Evolutionary conservation across 305 asterid genomes (phyloP).

Genomic region (Nicotiana rustica): DNA sequence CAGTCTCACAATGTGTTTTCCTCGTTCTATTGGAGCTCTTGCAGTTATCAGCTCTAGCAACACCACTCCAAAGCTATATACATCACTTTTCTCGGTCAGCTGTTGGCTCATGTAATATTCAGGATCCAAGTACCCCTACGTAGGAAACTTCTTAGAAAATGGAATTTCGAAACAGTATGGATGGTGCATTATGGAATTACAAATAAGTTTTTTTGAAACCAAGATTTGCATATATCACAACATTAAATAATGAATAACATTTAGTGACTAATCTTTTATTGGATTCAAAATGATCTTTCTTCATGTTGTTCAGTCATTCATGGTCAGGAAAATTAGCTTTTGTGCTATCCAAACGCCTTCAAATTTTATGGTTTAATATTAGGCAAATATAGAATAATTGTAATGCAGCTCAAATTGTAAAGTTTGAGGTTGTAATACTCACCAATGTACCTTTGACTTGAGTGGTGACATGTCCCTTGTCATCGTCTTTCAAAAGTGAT

Average conservation of each 20-base stretch:
- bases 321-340: slow-evolving; percentile 12
- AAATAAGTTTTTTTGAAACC: neutral
- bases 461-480: slow-evolving; percentile 78
- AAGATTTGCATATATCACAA: slow-evolving; percentile 14
- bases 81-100: slow-evolving; percentile 84
- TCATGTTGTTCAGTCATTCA: slow-evolving; percentile 7
- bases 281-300: neutral
- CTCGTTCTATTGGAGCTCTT: slow-evolving; percentile 74
- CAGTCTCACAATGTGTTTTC: slow-evolving; percentile 78
- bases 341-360: neutral
- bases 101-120: slow-evolving; percentile 96
- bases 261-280: slow-evolving; percentile 9
- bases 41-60: slow-evolving; percentile 77
- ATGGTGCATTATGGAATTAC: slow-evolving; percentile 16
- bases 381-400: neutral
- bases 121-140: slow-evolving; percentile 97
- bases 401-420: neutral
- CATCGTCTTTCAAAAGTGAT: slow-evolving; percentile 77
- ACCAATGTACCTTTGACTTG: slow-evolving; percentile 97
- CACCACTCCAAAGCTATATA: slow-evolving; percentile 90
- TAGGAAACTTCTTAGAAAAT: slow-evolving; percentile 18
- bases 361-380: neutral
- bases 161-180: neutral
- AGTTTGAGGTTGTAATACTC: slow-evolving; percentile 40
- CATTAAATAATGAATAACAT: neutral